These are phyloP conservation scores for Umbellularia californica DNA, from an alignment of 164 flowering plant species.

Conservation along the genomic window DNA sequence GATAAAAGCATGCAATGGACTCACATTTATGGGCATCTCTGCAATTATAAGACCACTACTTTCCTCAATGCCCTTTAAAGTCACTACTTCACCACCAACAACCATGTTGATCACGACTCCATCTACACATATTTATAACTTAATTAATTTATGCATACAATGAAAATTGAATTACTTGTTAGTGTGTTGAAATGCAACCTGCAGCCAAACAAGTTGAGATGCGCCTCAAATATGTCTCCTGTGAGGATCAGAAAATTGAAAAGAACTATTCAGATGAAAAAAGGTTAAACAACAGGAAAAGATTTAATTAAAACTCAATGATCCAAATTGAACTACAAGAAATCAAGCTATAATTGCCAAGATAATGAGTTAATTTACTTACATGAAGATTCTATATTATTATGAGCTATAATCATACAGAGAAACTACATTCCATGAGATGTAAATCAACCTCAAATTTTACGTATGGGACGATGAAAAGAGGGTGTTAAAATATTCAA, in stretches of 20 bases:
- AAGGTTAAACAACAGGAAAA: not conserved
- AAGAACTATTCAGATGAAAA: not conserved
- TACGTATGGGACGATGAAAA: no score
- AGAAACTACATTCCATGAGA: no score
- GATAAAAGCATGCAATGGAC: constrained; percentile 16
- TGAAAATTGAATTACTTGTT: not conserved
- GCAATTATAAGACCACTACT: constrained; percentile 61
- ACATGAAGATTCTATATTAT: not conserved
- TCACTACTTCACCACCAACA: constrained; percentile 95
- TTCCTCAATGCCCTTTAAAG: constrained; percentile 79
- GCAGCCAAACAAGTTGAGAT: constrained; percentile 78
- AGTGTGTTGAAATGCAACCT: constrained; percentile 41
- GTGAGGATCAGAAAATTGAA: constrained; percentile 20
- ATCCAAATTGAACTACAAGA: no score
- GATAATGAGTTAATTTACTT: no score
- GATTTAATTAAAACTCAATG: no score
- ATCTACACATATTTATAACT: constrained; percentile 49
- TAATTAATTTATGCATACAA: not conserved
- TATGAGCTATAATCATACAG: no score
- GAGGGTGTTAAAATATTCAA: no score
- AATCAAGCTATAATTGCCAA: no score
- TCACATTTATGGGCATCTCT: constrained; percentile 89
- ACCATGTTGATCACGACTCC: constrained; percentile 96
- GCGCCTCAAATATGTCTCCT: constrained; percentile 88
- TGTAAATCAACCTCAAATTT: no score